Percentiles rank a stretch among this genome's conserved stretches.
Evolutionary conservation across 108 stramenopile genomes (phyloP).

Genomic region (Ochromonas danica): DNA sequence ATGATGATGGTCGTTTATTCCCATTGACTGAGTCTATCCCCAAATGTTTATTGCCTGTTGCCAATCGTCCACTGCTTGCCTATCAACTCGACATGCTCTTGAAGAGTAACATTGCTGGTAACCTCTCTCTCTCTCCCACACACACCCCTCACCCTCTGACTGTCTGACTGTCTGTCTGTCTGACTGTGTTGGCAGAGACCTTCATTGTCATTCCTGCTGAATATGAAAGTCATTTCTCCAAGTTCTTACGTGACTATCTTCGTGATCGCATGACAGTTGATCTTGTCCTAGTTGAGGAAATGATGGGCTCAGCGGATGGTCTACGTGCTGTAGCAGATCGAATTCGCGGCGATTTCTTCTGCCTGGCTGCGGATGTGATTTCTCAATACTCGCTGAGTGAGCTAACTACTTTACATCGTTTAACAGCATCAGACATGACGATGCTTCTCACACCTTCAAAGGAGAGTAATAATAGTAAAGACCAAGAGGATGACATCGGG

Average conservation of each 20-base stretch:
- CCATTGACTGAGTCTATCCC: constrained; percentile 21
- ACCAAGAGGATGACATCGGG: background rate
- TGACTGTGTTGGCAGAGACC: constrained; percentile 11
- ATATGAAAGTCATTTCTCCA: background rate
- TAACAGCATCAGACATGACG: background rate
- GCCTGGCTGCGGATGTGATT: constrained; percentile 4
- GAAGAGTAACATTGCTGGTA: constrained; percentile 20
- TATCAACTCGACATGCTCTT: constrained; percentile 17
- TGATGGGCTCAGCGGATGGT: constrained; percentile 33
- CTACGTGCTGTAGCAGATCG: background rate
- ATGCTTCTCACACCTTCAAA: background rate
- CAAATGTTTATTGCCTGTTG: constrained; percentile 31
- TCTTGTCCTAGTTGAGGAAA: background rate
- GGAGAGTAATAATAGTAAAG: background rate
- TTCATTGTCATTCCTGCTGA: constrained; percentile 25
- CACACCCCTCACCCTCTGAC: too few relatives aligned
- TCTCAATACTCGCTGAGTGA: constrained; percentile 19
- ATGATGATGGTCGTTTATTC: constrained; percentile 7
- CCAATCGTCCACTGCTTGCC: background rate
- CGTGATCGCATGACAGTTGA: constrained; percentile 22
- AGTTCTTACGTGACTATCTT: background rate
- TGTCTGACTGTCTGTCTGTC: too few relatives aligned
- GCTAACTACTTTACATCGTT: constrained; percentile 2
- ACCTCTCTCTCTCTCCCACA: too few relatives aligned
- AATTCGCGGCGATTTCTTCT: constrained; percentile 33